Evolutionary conservation across 2,329 filamentous ascomycete genomes (phyloP).

Genomic region (Aspergillus sp.): DNA sequence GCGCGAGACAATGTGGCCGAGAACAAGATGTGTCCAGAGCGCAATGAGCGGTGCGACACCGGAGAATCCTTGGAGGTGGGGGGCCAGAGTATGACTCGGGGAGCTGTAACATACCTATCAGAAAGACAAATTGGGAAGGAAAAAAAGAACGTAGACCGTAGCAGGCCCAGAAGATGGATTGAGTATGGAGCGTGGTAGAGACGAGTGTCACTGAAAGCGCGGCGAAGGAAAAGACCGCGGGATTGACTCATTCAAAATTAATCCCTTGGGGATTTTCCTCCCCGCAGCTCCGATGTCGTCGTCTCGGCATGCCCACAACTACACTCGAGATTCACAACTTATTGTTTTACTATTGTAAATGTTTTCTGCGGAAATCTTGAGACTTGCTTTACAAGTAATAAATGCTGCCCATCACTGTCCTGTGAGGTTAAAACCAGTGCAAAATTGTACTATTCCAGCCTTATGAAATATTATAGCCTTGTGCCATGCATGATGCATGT

Average conservation of each 20-base stretch:
- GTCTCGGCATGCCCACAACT: background rate
- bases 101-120: conserved; percentile 1
- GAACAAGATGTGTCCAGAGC: background rate
- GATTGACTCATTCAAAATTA: conserved; percentile 14
- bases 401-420: too few relatives aligned
- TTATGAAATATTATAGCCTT: too few relatives aligned
- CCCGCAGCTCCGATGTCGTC: conserved; percentile 17
- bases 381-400: too few relatives aligned
- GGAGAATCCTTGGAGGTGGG: background rate
- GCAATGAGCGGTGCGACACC: conserved; percentile 3
- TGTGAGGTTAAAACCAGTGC: too few relatives aligned
- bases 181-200: background rate
- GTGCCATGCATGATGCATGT: too few relatives aligned
- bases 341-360: background rate
- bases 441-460: too few relatives aligned
- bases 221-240: conserved; percentile 1
- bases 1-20: background rate
- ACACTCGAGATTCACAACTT: background rate
- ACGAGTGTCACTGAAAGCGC: conserved; percentile 1
- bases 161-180: background rate
- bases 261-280: conserved; percentile 12
- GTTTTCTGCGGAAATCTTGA: too few relatives aligned
- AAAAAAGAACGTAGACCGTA: background rate
- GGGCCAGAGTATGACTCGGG: background rate
- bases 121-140: background rate